A percentile compares a stretch with the other conserved stretches of the same genome.
These are phyloP conservation scores for Scheffersomyces titani DNA, from an alignment of 1,139 yeast species.

Conservation along the genomic window DNA sequence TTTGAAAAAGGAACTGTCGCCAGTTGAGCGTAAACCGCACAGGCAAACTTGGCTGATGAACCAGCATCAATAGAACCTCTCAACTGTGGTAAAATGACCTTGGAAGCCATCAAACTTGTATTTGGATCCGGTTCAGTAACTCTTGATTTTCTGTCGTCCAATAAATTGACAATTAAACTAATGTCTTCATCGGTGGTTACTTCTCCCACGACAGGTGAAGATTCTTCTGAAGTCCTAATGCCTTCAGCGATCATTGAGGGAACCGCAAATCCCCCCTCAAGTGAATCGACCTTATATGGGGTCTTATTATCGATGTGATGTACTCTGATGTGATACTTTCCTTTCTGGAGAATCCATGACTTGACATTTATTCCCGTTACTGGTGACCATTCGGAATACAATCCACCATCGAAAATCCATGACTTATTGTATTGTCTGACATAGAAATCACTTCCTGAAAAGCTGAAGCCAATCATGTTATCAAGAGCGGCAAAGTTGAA, in stretches of 20 bases:
- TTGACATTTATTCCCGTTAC: slow-evolving; percentile 18
- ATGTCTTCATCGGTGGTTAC: slow-evolving; percentile 5
- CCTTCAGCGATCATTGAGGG: slow-evolving; percentile 1
- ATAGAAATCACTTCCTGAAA: slow-evolving; percentile 7
- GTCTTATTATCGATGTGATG: slow-evolving; percentile 16
- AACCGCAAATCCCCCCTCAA: slow-evolving; percentile 20
- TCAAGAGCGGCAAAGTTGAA: slow-evolving; percentile 19
- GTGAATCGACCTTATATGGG: slow-evolving; percentile 11
- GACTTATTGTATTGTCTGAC: slow-evolving; percentile 10
- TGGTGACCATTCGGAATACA: slow-evolving; percentile 23
- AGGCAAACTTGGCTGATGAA: slow-evolving; percentile 6
- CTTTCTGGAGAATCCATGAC: slow-evolving; percentile 21
- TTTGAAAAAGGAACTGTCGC: slow-evolving; percentile 1
- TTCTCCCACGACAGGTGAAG: slow-evolving; percentile 4
- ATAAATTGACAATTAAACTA: slow-evolving; percentile 11
- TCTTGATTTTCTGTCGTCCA: slow-evolving; percentile 10
- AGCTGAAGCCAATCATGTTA: slow-evolving; percentile 16
- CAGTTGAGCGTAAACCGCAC: slow-evolving; percentile 6
- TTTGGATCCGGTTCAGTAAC: slow-evolving; percentile 24
- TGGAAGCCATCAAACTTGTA: slow-evolving; percentile 20
- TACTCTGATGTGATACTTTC: slow-evolving; percentile 21
- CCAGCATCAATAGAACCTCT: slow-evolving; percentile 6
- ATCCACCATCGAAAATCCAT: slow-evolving; percentile 9
- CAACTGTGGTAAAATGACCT: slow-evolving; percentile 8
- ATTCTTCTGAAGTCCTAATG: slow-evolving; percentile 1